Conservation (phyloP, 2,329 filamentous ascomycete species). For the Xylaria sp. region DNA sequence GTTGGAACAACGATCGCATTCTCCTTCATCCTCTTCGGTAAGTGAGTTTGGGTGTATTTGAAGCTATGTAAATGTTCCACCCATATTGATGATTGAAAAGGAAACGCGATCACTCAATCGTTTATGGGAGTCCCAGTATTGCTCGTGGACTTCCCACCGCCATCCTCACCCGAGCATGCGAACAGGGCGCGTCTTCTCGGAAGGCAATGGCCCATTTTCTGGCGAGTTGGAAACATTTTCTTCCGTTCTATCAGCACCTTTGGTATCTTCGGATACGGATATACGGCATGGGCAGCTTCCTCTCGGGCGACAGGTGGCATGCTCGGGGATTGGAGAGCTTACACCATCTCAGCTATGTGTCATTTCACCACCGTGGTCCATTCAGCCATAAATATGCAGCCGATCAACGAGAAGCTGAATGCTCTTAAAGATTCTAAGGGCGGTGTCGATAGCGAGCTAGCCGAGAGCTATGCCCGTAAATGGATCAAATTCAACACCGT, state of each 20-base stretch:
- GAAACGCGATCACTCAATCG: conserved; percentile 63
- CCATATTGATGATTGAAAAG: conserved; percentile 35
- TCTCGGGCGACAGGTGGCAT: conserved; percentile 26
- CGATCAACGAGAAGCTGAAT: conserved; percentile 59
- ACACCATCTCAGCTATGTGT: conserved; percentile 55
- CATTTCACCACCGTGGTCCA: conserved; percentile 60
- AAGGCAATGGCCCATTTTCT: conserved; percentile 61
- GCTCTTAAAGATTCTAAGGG: conserved; percentile 48
- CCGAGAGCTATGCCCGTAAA: conserved; percentile 49
- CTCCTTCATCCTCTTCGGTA: conserved; percentile 61
- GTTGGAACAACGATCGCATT: conserved; percentile 58
- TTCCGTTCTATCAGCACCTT: conserved; percentile 62
- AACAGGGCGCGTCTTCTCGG: conserved; percentile 57
- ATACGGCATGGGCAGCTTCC: conserved; percentile 52
- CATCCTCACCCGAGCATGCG: conserved; percentile 54
- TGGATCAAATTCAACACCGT: conserved; percentile 52
- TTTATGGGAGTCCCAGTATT: conserved; percentile 62
- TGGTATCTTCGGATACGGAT: conserved; percentile 59
- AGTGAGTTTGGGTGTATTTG: conserved; percentile 24
- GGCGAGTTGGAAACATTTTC: conserved; percentile 61
- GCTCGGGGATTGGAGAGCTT: conserved; percentile 57
- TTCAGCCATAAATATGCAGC: conserved; percentile 62
- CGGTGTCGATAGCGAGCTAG: conserved; percentile 42
- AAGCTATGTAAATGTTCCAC: background rate
- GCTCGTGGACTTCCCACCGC: conserved; percentile 57